Percentiles rank a stretch among this genome's conserved stretches.
phyloP scores from a whole-genome alignment of 2,329 filamentous ascomycete species.

The Fusarium agapanthi region DNA sequence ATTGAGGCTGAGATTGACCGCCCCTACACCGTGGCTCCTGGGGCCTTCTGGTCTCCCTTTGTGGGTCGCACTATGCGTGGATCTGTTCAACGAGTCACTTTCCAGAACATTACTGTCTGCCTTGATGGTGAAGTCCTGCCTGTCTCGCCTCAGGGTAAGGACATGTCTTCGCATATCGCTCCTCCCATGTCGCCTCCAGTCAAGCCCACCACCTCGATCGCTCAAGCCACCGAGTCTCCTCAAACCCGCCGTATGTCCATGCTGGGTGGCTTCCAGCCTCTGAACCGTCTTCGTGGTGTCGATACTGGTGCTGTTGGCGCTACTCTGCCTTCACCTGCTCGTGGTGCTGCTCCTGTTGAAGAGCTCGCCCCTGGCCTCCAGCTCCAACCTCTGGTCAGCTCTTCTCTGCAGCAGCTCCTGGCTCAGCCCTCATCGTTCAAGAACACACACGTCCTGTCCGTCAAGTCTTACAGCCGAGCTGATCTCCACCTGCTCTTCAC shows the following conservation, averaged over 20 bases:
- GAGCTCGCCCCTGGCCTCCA: conserved; percentile 58
- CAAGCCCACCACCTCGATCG: conserved; percentile 58
- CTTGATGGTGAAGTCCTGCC: conserved; percentile 71
- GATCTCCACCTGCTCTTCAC: conserved; percentile 96
- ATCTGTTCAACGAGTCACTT: conserved; percentile 77
- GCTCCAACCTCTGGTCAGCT: conserved; percentile 60
- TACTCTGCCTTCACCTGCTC: conserved; percentile 31
- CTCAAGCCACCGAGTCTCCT: conserved; percentile 49
- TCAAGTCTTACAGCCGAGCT: conserved; percentile 85
- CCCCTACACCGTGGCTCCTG: conserved; percentile 65
- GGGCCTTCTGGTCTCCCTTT: conserved; percentile 74
- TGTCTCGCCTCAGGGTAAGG: conserved; percentile 69
- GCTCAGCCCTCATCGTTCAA: conserved; percentile 84
- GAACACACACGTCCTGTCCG: conserved; percentile 87
- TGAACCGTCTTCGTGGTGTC: conserved; percentile 44
- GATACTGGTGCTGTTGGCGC: conserved; percentile 33
- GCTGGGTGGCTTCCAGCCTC: conserved; percentile 43
- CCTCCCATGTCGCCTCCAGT: conserved; percentile 66
- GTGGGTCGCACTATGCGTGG: conserved; percentile 73
- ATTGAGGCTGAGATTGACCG: conserved; percentile 82
- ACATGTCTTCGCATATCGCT: conserved; percentile 76
- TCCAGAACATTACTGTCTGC: conserved; percentile 78
- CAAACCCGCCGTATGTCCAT: conserved; percentile 46
- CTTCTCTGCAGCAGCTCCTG: conserved; percentile 76
- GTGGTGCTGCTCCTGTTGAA: conserved; percentile 47